Conservation (phyloP, 169 alveolate species). For the Prorocentrum cordatum region DNA sequence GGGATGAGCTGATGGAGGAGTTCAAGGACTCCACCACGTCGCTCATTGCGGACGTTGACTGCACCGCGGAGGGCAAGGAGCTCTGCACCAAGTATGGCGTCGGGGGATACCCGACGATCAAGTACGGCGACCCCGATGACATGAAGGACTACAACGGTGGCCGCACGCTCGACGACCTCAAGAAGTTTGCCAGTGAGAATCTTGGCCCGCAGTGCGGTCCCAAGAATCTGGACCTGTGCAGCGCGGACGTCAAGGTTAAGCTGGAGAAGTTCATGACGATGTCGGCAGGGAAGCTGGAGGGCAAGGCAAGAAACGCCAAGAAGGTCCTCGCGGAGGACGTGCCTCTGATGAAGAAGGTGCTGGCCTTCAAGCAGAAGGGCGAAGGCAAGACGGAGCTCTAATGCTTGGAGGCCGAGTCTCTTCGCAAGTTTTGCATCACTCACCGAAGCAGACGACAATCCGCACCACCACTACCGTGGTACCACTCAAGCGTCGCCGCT, state of each 20-base stretch:
- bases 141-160: not conserved
- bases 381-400: too few relatives aligned
- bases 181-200: not conserved
- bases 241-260: not conserved
- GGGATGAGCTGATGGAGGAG: not conserved
- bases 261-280: not conserved
- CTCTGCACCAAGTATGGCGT: not conserved
- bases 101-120: not conserved
- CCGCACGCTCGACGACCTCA: not conserved
- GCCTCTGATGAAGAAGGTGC: not conserved
- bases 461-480: too few relatives aligned
- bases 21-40: not conserved
- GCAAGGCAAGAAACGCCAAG: not conserved
- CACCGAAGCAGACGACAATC: too few relatives aligned
- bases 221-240: not conserved
- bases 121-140: not conserved
- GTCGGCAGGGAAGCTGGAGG: not conserved
- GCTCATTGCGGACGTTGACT: not conserved
- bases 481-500: too few relatives aligned
- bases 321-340: not conserved
- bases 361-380: too few relatives aligned
- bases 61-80: not conserved
- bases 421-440: too few relatives aligned
- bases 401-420: too few relatives aligned
- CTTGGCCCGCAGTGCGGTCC: not conserved